phyloP scores from a whole-genome alignment of 2,329 filamentous ascomycete species.

The Fusarium brevicatenulatum region DNA sequence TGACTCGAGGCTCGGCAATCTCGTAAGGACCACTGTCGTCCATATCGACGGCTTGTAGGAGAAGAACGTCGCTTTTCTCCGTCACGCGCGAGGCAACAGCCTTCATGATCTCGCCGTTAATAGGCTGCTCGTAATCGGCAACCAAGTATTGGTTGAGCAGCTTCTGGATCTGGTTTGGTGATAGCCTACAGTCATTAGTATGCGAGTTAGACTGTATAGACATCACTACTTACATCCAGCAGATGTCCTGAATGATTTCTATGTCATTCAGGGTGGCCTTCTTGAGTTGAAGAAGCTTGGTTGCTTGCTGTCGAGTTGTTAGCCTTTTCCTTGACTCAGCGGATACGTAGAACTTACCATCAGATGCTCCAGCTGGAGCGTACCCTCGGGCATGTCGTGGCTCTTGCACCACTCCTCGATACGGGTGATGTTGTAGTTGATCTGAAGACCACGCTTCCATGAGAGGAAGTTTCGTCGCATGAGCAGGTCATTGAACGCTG shows the following conservation, averaged over 20 bases:
- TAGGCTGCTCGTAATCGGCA: constrained; percentile 98
- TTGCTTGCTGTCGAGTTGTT: constrained; percentile 77
- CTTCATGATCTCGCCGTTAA: constrained; percentile 99
- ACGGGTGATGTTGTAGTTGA: constrained; percentile 99
- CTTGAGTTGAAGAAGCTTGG: constrained; percentile 97
- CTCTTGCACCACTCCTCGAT: constrained; percentile 99
- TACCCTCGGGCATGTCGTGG: constrained; percentile 99
- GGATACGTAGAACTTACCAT: constrained; percentile 71
- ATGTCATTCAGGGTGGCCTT: constrained; percentile 99
- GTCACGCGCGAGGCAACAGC: constrained; percentile 96
- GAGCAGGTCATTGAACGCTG: constrained; percentile 96
- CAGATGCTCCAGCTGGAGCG: constrained; percentile 94
- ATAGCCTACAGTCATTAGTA: constrained; percentile 70
- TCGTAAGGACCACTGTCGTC: constrained; percentile 98
- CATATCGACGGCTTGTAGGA: constrained; percentile 96
- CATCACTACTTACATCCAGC: constrained; percentile 86
- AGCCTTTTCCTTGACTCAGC: constrained; percentile 30
- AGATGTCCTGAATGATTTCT: constrained; percentile 99
- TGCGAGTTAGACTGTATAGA: neutral
- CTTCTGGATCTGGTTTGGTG: constrained; percentile 99
- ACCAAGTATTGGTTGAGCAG: constrained; percentile 98
- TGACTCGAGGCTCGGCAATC: constrained; percentile 95
- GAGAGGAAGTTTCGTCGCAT: constrained; percentile 99
- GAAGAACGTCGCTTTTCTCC: constrained; percentile 96
- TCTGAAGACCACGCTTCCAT: constrained; percentile 98